Evolutionary conservation across 805 yeast genomes (phyloP), one percentile per base, ranked within the genome.

Genomic region (Wickerhamomyces silvicola): DNA sequence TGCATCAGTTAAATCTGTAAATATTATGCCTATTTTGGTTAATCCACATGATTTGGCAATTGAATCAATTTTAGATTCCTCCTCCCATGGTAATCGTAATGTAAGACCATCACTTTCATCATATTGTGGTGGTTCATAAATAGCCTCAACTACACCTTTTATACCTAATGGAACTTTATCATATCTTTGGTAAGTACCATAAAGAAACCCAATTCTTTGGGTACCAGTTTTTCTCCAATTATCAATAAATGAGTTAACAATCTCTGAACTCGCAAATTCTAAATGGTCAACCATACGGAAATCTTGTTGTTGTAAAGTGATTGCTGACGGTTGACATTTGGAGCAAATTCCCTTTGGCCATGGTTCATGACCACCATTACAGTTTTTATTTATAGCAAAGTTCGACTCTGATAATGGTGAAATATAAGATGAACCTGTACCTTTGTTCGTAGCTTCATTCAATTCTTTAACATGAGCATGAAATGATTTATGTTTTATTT

Each of bases 271-370:
- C 16, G 85, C 76, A 56, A 88, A 84, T 55, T 92, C 98, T 19
- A 92, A 92, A 60, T 92, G 97, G 56, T 92, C 99, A 18, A 94
- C 96, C 95, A 92, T 85, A 47, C 99, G 72, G 57, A 84, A 92
- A 22, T 69, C 64, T 56, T 92, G 98, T 56, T 78, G 87, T 56
- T 82, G 94, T 40, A 92, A 65, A 0, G 97, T 88, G 38, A 92
- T 85, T 0, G 96, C 92, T 1, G 95, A 78, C 1, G 98, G 97
- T 57, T 90, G 97, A 59, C 98, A 90, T 57, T 87, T 85, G 11
- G 95, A 83, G 52, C 98, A 90, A 44, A 92, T 87, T 1, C 97
- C 96, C 32, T 64, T 70, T 2, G 98, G 97, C 86, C 95, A 92
- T 7, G 95, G 90, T 23, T 79, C 75, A 56, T 90, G 98, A 1